phyloP scores from a whole-genome alignment of 345 rosid genomes.

The Eucalyptus tenuipes region DNA sequence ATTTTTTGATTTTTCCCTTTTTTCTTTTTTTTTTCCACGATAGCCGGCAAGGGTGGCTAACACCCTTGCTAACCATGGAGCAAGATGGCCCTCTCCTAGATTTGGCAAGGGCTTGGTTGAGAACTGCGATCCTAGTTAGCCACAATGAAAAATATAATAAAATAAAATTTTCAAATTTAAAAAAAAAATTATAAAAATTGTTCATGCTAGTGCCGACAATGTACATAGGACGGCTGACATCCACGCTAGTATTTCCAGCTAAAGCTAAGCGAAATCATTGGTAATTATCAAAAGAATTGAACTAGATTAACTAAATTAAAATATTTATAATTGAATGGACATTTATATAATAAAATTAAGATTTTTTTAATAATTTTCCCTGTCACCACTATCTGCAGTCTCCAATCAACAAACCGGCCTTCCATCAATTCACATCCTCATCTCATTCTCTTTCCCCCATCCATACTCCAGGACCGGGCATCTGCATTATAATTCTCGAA shows the following conservation, averaged over 20 bases:
- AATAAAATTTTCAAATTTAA: too few species aligned
- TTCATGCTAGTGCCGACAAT: fast-evolving
- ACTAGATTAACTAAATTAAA: background rate
- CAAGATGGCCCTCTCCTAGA: background rate
- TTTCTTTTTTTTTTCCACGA: background rate
- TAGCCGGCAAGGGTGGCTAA: background rate
- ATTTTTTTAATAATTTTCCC: background rate
- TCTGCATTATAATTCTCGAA: background rate
- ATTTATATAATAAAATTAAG: background rate
- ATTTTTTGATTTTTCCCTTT: background rate
- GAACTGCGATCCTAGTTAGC: fast-evolving
- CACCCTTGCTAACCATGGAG: background rate
- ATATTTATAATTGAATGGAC: background rate
- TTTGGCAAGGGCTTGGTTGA: background rate
- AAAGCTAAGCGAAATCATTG: too few species aligned
- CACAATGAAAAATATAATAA: background rate
- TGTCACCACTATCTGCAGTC: background rate
- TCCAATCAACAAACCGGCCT: background rate
- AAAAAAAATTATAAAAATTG: background rate
- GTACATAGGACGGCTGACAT: background rate
- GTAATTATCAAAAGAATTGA: background rate
- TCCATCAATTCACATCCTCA: background rate
- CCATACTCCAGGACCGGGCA: background rate
- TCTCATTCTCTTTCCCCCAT: background rate
- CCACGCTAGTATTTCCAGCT: background rate